These are phyloP conservation scores for Lactuca saligna DNA, from an alignment of 129 eudicot genomes.

Conservation along the genomic window DNA sequence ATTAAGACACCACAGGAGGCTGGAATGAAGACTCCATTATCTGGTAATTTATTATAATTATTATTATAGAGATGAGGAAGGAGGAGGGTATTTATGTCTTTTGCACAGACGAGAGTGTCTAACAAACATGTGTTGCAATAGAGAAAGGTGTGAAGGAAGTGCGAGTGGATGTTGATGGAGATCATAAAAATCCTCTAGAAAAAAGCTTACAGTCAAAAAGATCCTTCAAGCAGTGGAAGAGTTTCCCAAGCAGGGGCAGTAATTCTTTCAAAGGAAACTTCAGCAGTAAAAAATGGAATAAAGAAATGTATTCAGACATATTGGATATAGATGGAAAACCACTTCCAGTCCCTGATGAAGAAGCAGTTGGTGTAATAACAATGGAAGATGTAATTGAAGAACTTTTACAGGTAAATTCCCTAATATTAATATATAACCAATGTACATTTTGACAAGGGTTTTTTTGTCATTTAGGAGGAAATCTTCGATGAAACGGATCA, in stretches of 20 bases:
- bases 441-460: not conserved
- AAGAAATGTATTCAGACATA: constrained; percentile 77
- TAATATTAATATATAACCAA: not conserved
- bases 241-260: constrained; percentile 65
- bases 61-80: too few relatives aligned
- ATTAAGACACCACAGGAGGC: constrained; percentile 33
- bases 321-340: constrained; percentile 66
- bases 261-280: constrained; percentile 54
- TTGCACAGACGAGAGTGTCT: not conserved
- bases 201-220: constrained; percentile 49
- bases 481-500: constrained; percentile 92
- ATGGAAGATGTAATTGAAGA: constrained; percentile 97
- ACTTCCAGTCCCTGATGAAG: constrained; percentile 74
- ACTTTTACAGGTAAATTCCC: constrained; percentile 62
- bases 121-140: not conserved
- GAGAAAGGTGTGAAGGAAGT: constrained; percentile 55
- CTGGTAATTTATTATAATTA: constrained; percentile 27
- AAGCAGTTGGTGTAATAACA: constrained; percentile 86
- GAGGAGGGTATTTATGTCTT: not conserved
- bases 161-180: constrained; percentile 61
- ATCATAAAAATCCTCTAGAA: constrained; percentile 35
- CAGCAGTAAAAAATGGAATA: constrained; percentile 71
- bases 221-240: constrained; percentile 83
- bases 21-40: constrained; percentile 31
- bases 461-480: constrained; percentile 64